Evolutionary conservation across 2,329 filamentous ascomycete genomes (phyloP).

Genomic region (Diaporthe sp.): DNA sequence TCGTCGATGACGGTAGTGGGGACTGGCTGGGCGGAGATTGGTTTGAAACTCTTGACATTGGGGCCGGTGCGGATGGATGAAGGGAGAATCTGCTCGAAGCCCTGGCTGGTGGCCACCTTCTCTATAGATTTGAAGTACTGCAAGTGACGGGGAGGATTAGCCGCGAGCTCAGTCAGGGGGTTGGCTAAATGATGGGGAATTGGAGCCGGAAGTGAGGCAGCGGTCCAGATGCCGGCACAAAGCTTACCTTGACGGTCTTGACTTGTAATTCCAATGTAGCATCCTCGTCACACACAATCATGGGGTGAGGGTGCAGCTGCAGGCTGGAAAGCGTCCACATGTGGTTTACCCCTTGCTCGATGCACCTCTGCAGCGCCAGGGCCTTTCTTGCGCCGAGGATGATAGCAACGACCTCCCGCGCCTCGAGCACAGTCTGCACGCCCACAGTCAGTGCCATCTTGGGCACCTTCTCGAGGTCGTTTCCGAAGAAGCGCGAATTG

Average conservation of each 20-base stretch:
- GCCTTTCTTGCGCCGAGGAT: slow-evolving; percentile 81
- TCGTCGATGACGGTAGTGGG: slow-evolving; percentile 56
- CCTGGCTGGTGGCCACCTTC: slow-evolving; percentile 60
- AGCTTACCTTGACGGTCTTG: slow-evolving; percentile 68
- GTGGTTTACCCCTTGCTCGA: slow-evolving; percentile 82
- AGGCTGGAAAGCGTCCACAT: slow-evolving; percentile 84
- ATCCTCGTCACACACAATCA: slow-evolving; percentile 83
- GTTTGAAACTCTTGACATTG: slow-evolving; percentile 37
- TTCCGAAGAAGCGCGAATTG: slow-evolving; percentile 80
- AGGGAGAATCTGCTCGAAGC: slow-evolving; percentile 60
- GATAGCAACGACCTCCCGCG: slow-evolving; percentile 80
- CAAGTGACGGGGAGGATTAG: neutral
- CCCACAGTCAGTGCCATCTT: slow-evolving; percentile 78
- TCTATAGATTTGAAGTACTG: slow-evolving; percentile 73
- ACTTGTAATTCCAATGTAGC: slow-evolving; percentile 74
- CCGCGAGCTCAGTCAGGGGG: neutral
- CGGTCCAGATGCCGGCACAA: neutral
- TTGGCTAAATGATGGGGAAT: neutral
- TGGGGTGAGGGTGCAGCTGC: slow-evolving; percentile 78
- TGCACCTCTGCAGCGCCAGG: slow-evolving; percentile 77
- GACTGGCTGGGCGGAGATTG: slow-evolving; percentile 41
- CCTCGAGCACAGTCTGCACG: slow-evolving; percentile 69
- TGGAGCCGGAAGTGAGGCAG: neutral
- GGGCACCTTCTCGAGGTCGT: slow-evolving; percentile 74
- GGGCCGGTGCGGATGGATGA: slow-evolving; percentile 68